Conservation (phyloP, 768 basidiomycete genomes). For the Rossbeevera mucosa region DNA sequence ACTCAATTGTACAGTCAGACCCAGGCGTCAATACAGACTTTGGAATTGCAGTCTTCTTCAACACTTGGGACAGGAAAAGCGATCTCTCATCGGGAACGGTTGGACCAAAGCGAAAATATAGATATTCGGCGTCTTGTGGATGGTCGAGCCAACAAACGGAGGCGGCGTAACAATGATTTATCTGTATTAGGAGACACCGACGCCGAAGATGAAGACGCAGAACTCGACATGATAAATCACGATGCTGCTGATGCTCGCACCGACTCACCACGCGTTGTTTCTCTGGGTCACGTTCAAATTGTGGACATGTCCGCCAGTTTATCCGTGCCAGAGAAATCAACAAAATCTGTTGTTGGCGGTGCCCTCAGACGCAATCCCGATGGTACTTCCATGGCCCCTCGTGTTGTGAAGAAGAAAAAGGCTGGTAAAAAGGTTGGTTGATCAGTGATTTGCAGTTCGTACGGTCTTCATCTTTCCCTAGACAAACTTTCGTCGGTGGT, state of each 20-base stretch:
- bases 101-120: constrained; percentile 57
- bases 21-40: constrained; percentile 61
- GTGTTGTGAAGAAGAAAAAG: constrained; percentile 41
- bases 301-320: constrained; percentile 15
- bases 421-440: constrained; percentile 42
- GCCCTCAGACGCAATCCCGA: constrained; percentile 64
- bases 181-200: constrained; percentile 6
- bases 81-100: constrained; percentile 53
- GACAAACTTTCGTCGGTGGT: constrained; percentile 52
- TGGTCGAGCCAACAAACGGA: constrained; percentile 45
- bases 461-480: constrained; percentile 16
- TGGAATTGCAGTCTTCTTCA: constrained; percentile 72
- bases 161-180: constrained; percentile 37
- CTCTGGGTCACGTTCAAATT: constrained; percentile 5
- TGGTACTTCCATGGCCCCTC: constrained; percentile 51
- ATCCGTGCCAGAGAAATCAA: constrained; percentile 11
- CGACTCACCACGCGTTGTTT: constrained; percentile 1
- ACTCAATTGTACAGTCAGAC: constrained; percentile 52
- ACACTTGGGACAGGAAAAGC: constrained; percentile 75
- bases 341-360: constrained; percentile 44
- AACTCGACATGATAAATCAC: constrained; percentile 31
- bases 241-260: constrained; percentile 9
- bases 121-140: constrained; percentile 51
- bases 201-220: constrained; percentile 33
- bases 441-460: constrained; percentile 1